Evolutionary conservation across 2,329 filamentous ascomycete species (phyloP).

Genomic region (Talaromyces sp.): DNA sequence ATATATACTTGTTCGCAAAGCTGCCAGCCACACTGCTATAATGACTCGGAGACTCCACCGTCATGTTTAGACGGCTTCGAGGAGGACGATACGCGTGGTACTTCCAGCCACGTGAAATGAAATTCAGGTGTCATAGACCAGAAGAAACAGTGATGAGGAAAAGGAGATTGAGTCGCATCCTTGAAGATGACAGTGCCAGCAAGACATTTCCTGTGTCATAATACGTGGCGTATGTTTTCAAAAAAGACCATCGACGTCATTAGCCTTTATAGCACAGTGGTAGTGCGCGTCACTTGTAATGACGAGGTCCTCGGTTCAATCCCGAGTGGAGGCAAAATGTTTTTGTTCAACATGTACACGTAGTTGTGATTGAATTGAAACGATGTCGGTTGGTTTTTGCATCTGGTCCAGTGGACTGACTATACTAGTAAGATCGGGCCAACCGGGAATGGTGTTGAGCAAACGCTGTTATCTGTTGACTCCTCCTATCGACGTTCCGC

Average conservation of each 20-base stretch:
- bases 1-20: not conserved
- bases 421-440: no score
- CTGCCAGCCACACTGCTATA: no score
- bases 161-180: not conserved
- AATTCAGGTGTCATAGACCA: not conserved
- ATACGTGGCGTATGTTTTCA: no score
- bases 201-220: not conserved
- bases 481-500: no score
- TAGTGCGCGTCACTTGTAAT: conserved; percentile 1
- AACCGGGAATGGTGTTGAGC: not conserved
- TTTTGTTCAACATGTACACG: not conserved
- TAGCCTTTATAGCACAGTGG: not conserved
- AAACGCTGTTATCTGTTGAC: no score
- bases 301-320: not conserved
- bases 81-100: no score
- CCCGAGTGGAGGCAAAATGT: not conserved
- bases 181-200: not conserved
- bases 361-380: no score
- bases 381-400: no score
- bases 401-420: not conserved
- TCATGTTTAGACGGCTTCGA: no score
- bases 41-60: not conserved
- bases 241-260: not conserved
- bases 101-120: not conserved
- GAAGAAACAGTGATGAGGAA: not conserved